These are phyloP conservation scores for Colletotrichum karsti DNA, from an alignment of 2,329 filamentous ascomycete species.

Conservation along the genomic window DNA sequence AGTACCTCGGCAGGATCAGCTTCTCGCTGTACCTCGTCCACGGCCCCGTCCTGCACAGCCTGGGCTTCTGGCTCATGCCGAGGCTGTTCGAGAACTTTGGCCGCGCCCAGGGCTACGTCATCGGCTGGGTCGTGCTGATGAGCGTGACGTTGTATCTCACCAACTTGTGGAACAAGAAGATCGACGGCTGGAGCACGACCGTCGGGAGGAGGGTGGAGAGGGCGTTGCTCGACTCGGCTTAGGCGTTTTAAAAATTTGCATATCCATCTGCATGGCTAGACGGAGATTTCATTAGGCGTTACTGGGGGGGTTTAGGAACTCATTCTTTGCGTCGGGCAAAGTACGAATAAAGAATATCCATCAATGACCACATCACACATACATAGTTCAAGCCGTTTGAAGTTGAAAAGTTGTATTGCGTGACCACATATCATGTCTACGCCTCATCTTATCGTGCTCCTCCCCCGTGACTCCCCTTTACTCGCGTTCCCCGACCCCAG, in stretches of 20 bases:
- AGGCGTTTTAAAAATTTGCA: background rate
- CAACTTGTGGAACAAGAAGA: conserved; percentile 43
- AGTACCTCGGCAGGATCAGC: conserved; percentile 49
- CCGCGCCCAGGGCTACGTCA: conserved; percentile 35
- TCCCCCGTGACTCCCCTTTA: no score
- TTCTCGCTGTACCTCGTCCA: conserved; percentile 53
- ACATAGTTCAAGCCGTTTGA: background rate
- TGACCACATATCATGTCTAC: no score
- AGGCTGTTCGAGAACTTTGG: conserved; percentile 47
- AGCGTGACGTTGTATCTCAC: conserved; percentile 43
- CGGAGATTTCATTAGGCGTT: background rate
- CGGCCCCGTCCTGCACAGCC: conserved; percentile 36
- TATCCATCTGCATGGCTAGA: background rate
- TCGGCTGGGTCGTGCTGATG: conserved; percentile 43
- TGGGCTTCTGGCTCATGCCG: conserved; percentile 45
- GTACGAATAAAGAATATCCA: no score
- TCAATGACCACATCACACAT: no score
- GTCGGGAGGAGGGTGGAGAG: conserved; percentile 46
- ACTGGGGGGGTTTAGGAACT: background rate
- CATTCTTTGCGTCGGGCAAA: no score
- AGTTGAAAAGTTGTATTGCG: no score
- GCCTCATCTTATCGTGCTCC: no score
- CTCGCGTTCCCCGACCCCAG: background rate
- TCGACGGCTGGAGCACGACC: conserved; percentile 46
- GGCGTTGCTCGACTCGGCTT: conserved; percentile 32